phyloP scores from a whole-genome alignment of 2,329 filamentous ascomycete genomes.

The Lachnellula cervina region DNA sequence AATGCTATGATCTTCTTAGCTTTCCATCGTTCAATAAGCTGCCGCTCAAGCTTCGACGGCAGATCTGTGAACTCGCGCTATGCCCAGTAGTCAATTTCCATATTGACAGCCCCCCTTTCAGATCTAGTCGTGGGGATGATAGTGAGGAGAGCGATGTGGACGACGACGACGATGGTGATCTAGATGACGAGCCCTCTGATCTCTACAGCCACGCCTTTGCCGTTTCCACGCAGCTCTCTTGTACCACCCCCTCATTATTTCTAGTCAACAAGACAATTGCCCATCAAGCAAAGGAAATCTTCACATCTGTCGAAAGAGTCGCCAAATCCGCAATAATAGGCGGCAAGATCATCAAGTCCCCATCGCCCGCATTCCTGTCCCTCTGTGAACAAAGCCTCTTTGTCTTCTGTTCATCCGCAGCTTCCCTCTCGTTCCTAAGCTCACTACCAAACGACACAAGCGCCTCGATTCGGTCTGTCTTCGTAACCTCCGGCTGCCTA shows the following conservation, averaged over 20 bases:
- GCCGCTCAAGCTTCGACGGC: not conserved
- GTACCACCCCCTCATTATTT: not conserved
- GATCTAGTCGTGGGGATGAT: not conserved
- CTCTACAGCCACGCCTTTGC: not conserved
- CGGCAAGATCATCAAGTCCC: not conserved
- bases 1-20: not conserved
- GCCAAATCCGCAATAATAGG: not conserved
- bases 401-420: not conserved
- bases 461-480: not conserved
- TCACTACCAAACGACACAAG: not conserved
- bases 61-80: not conserved
- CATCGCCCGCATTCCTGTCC: not conserved
- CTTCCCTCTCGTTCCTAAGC: not conserved
- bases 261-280: not conserved
- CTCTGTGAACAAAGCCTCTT: not conserved
- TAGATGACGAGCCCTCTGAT: not conserved
- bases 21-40: not conserved
- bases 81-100: not conserved
- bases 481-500: not conserved
- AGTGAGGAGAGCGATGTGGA: not conserved
- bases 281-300: not conserved
- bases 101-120: not conserved
- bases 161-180: not conserved
- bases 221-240: not conserved
- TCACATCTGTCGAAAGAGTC: not conserved